phyloP scores from a whole-genome alignment of 2,329 filamentous ascomycete species.

The Lachnellula suecica region DNA sequence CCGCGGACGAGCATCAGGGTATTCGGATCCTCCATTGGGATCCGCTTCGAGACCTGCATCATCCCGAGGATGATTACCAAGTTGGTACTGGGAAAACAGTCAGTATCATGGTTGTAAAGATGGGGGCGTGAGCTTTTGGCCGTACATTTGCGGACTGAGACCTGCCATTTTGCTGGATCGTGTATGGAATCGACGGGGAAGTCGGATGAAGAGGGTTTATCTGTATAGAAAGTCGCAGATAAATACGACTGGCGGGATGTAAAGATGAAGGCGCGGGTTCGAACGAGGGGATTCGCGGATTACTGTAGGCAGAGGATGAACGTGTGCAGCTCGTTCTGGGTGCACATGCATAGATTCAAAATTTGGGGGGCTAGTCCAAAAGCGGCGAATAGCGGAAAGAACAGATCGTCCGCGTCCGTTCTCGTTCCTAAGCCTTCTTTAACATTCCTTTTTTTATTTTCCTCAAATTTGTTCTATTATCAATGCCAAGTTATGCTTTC shows the following conservation, averaged over 20 bases:
- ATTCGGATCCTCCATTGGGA: conserved; percentile 88
- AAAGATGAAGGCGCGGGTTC: too few species aligned
- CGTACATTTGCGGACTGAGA: background rate
- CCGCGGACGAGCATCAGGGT: conserved; percentile 64
- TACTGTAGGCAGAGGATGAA: too few species aligned
- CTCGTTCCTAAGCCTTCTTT: too few species aligned
- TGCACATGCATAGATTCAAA: too few species aligned
- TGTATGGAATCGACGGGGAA: background rate
- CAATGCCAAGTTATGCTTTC: too few species aligned
- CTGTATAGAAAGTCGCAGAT: background rate
- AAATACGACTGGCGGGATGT: background rate
- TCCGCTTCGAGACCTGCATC: conserved; percentile 97
- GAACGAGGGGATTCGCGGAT: too few species aligned
- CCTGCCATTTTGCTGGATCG: background rate
- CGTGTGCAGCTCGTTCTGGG: too few species aligned
- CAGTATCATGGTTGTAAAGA: conserved; percentile 7
- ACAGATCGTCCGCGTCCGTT: too few species aligned
- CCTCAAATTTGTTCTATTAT: too few species aligned
- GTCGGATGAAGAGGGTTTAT: background rate
- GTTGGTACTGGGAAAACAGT: conserved; percentile 66
- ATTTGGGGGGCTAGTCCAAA: too few species aligned
- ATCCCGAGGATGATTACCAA: conserved; percentile 92
- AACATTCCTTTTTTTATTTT: too few species aligned
- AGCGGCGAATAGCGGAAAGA: too few species aligned
- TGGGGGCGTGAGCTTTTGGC: background rate